Evolutionary conservation across 2,329 filamentous ascomycete species (phyloP), one percentile per base, ranked within the genome.

Genomic region (Neoarthrinium moseri): DNA sequence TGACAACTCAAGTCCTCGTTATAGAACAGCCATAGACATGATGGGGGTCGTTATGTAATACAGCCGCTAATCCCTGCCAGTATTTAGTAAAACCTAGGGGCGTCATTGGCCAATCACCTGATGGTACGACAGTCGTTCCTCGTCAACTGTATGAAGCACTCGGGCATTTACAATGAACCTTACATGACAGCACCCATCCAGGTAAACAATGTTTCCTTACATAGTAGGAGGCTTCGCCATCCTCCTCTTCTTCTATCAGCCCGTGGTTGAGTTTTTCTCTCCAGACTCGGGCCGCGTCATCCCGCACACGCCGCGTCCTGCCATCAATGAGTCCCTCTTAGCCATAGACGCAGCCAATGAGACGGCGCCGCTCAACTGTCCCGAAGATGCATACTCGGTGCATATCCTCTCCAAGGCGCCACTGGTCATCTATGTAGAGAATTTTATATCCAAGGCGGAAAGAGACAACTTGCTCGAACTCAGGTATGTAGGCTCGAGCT

Each of bases 371-470:
- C 22, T 10, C 7, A n/a, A n/a, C n/a, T 78, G 74, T 44, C 56
- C 59, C 0, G 55, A 62, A 2, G 68, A 77, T 47, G 51, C 64
- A 2, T 77, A 78, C 56, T 61, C 64, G 2, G 68, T 75, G 33
- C 72, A 75, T 45, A 65, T 80, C 20, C 58, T 74, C 46, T 76
- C 68, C 35, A 68, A 71, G 44, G 71, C 72, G 45, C 77, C 78
- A 17, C 57, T 81, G 29, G 73, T 81, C 3, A 55, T 81, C 4
- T 81, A 81, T 49, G 61, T 81, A 11, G 74, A 79, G 60, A 65
- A 70, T 15, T 81, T 81, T 52, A 51, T 81, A 43, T 68, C 64
- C 12, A 49, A 52, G 7, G 61, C 60, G 4, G 77, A 81, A 57
- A 67, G 70, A 39, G 49, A 53, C 24, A 72, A 78, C 52, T 57